Evolutionary conservation across 805 yeast species (phyloP).

Genomic region (Nakazawaea pomicola): DNA sequence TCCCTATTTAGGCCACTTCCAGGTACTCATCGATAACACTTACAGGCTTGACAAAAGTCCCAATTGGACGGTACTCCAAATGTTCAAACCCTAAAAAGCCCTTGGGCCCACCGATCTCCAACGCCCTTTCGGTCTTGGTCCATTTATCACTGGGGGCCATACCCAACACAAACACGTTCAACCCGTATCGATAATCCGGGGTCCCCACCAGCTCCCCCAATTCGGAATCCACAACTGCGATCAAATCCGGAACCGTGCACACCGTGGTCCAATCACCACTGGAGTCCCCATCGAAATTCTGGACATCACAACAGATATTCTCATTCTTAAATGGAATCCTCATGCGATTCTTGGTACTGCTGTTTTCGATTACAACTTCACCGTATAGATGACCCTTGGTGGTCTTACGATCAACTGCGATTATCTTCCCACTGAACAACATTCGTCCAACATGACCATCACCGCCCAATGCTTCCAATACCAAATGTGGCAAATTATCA

Average conservation of each 20-base stretch:
- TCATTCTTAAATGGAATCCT: conserved; percentile 45
- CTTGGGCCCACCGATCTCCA: conserved; percentile 37
- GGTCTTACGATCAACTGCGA: conserved; percentile 36
- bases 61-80: conserved; percentile 32
- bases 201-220: conserved; percentile 43
- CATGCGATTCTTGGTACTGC: conserved; percentile 13
- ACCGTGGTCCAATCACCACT: conserved; percentile 26
- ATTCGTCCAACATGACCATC: conserved; percentile 24
- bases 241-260: conserved; percentile 40
- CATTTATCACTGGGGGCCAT: conserved; percentile 33
- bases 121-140: conserved; percentile 30
- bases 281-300: too few species aligned
- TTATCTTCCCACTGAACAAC: conserved; percentile 37
- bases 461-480: conserved; percentile 33
- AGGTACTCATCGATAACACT: conserved; percentile 35
- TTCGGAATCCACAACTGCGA: conserved; percentile 35
- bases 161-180: conserved; percentile 36
- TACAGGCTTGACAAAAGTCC: conserved; percentile 28
- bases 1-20: conserved; percentile 3
- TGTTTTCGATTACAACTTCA: conserved; percentile 27
- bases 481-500: conserved; percentile 27
- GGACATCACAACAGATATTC: conserved; percentile 32
- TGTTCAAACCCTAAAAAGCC: conserved; percentile 29
- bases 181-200: conserved; percentile 40
- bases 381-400: conserved; percentile 41